Conservation (phyloP, 2,329 filamentous ascomycete species). For the Geosmithia putterillii region DNA sequence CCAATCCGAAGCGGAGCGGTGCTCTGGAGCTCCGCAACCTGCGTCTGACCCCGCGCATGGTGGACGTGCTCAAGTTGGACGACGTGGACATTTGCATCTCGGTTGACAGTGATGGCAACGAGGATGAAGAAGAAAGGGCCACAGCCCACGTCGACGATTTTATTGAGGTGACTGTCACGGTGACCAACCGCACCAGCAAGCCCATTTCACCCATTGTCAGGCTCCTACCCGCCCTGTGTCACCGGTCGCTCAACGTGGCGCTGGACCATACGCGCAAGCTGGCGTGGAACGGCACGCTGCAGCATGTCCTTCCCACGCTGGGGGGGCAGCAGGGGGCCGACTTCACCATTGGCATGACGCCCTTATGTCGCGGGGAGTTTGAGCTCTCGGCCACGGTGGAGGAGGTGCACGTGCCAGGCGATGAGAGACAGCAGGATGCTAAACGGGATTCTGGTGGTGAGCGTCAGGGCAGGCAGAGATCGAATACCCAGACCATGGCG, state of each 20-base stretch:
- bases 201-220: conserved; percentile 63
- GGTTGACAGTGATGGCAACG: conserved; percentile 23
- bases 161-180: conserved; percentile 52
- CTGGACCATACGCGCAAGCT: conserved; percentile 75
- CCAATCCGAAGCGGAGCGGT: conserved; percentile 43
- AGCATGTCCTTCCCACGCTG: conserved; percentile 57
- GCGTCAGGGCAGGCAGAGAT: conserved; percentile 21
- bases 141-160: conserved; percentile 38
- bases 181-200: conserved; percentile 61
- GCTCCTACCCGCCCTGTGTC: conserved; percentile 63
- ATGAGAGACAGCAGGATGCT: neutral
- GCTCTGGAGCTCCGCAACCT: conserved; percentile 66
- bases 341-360: conserved; percentile 57
- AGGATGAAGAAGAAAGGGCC: conserved; percentile 2
- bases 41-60: conserved; percentile 63
- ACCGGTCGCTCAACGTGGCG: conserved; percentile 58
- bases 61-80: conserved; percentile 70
- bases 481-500: conserved; percentile 44
- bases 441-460: no score
- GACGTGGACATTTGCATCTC: conserved; percentile 59
- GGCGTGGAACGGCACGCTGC: conserved; percentile 74
- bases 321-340: conserved; percentile 44
- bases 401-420: conserved; percentile 49
- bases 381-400: conserved; percentile 73
- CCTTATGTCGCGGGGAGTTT: conserved; percentile 70